Evolutionary conservation across 305 asterid species (phyloP).

Genomic region (Andrographis paniculata): DNA sequence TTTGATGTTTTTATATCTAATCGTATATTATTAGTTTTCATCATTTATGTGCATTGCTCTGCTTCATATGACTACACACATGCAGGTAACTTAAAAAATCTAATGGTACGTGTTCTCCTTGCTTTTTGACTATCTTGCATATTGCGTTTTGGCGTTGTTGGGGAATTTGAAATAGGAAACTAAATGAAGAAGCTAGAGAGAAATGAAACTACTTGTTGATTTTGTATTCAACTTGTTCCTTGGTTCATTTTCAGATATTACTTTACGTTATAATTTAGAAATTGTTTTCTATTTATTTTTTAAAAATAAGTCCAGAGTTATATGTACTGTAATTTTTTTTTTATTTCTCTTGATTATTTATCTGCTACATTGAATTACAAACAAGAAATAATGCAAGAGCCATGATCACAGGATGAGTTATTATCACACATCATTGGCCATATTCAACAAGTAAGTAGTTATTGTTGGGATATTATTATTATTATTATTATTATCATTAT

Average conservation of each 20-base stretch:
- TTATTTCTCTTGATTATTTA: no score
- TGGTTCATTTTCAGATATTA: slow-evolving; percentile 4
- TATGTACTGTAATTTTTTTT: no score
- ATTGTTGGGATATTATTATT: no score
- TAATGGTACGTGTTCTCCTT: background rate
- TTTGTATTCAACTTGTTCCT: background rate
- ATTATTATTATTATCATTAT: no score
- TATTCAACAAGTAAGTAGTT: slow-evolving; percentile 45
- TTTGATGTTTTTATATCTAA: background rate
- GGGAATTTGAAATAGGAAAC: background rate
- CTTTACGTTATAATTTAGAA: no score
- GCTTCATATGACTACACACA: background rate
- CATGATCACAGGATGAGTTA: slow-evolving; percentile 48
- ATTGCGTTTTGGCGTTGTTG: background rate
- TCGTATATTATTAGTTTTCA: background rate
- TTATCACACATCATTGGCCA: slow-evolving; percentile 44
- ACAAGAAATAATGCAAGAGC: slow-evolving; percentile 61
- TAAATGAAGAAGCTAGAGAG: background rate
- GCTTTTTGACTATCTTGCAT: background rate
- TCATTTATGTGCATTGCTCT: background rate
- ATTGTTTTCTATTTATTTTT: no score
- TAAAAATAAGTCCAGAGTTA: background rate
- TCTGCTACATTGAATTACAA: slow-evolving; percentile 17
- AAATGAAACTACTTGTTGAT: background rate
- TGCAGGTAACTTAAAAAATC: background rate